Conservation (phyloP, 2,329 filamentous ascomycete genomes). For the Aspergillus brasiliensis region DNA sequence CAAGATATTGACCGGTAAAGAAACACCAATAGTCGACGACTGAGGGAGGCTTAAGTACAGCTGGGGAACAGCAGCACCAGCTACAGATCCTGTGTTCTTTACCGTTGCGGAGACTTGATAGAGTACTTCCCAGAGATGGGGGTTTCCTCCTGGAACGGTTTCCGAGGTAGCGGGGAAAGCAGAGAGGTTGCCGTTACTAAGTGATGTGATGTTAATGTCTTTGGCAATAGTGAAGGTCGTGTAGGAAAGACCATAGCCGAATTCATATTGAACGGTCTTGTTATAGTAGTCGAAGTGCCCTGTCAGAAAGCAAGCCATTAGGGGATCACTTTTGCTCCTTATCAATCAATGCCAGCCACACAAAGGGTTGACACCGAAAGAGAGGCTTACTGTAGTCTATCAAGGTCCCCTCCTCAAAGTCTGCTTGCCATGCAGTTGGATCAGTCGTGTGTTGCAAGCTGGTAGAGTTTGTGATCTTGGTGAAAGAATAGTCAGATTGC, state of each 20-base stretch:
- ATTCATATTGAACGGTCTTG: constrained; percentile 56
- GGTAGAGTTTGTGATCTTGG: background rate
- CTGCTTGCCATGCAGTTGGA: background rate
- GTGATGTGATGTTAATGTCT: background rate
- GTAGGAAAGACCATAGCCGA: constrained; percentile 60
- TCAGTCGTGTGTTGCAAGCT: background rate
- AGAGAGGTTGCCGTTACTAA: background rate
- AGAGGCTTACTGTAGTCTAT: constrained; percentile 51
- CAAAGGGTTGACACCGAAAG: background rate
- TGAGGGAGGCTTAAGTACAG: constrained; percentile 55
- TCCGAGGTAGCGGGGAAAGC: constrained; percentile 30
- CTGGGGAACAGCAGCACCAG: constrained; percentile 57
- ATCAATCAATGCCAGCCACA: too few species aligned
- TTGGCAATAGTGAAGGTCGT: constrained; percentile 53
- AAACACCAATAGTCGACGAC: constrained; percentile 12
- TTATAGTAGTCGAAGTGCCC: constrained; percentile 54
- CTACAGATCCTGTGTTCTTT: constrained; percentile 47
- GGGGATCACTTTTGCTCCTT: too few species aligned
- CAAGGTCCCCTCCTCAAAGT: constrained; percentile 42
- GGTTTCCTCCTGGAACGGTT: constrained; percentile 38
- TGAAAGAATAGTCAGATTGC: background rate
- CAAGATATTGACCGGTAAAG: constrained; percentile 37
- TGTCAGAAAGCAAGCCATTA: background rate
- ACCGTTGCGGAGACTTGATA: background rate
- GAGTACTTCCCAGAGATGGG: background rate